Percentiles rank a stretch among this genome's conserved stretches.
Conservation (phyloP, 306 rosid species). For the Dalbergia cochinchinensis region DNA sequence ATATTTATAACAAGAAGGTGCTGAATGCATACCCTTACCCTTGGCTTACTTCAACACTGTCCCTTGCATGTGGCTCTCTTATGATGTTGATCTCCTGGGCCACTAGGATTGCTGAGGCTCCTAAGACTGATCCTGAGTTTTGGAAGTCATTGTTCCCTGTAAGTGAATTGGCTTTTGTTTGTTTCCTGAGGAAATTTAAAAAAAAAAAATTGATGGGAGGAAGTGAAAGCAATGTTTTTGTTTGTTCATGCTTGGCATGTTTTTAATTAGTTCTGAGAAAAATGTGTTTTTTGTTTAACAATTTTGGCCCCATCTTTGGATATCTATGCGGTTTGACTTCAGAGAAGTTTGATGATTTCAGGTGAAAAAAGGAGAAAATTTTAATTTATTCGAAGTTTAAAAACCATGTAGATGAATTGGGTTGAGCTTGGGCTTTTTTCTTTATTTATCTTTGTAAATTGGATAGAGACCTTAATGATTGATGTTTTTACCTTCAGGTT, state of each 20-base stretch:
- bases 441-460: not conserved
- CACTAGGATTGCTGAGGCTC: slow-evolving; percentile 80
- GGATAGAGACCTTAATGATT: slow-evolving; percentile 34
- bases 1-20: slow-evolving; percentile 93
- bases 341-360: not conserved
- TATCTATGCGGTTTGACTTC: slow-evolving; percentile 5
- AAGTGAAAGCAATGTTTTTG: slow-evolving; percentile 49
- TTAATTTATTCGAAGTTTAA: not conserved
- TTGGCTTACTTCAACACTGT: slow-evolving; percentile 93
- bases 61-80: slow-evolving; percentile 91
- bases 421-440: not conserved
- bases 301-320: slow-evolving; percentile 38
- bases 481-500: slow-evolving; percentile 61
- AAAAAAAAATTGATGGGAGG: slow-evolving; percentile 21
- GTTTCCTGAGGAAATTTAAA: slow-evolving; percentile 47
- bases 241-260: slow-evolving; percentile 32
- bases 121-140: slow-evolving; percentile 82
- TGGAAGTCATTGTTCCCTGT: slow-evolving; percentile 96
- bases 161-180: slow-evolving; percentile 61
- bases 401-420: slow-evolving; percentile 28
- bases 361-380: not conserved
- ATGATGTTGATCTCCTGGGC: slow-evolving; percentile 92
- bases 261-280: not conserved
- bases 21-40: slow-evolving; percentile 92
- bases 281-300: not conserved